Evolutionary conservation across 345 rosid species (phyloP).

Genomic region (Geranium brycei): DNA sequence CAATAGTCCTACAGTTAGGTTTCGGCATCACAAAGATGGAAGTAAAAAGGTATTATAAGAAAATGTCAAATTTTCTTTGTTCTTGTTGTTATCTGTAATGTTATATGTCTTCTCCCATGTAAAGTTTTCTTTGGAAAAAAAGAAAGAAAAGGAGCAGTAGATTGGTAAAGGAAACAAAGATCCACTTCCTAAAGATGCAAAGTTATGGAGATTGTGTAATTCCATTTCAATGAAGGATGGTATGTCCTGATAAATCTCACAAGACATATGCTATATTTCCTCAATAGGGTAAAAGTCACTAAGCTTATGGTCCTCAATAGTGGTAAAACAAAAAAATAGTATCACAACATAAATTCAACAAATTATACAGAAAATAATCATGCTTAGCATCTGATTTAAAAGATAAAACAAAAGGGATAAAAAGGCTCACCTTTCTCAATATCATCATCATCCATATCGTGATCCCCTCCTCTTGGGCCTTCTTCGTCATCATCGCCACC

Average conservation of each 20-base stretch:
- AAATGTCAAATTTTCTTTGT: too few relatives aligned
- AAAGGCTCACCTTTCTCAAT: constrained; percentile 67
- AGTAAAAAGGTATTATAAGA: too few relatives aligned
- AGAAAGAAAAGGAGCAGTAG: too few relatives aligned
- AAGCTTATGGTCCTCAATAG: not conserved
- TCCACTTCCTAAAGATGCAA: not conserved
- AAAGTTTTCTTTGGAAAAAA: too few relatives aligned
- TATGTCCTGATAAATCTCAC: not conserved
- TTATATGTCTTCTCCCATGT: too few relatives aligned
- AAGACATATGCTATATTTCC: not conserved
- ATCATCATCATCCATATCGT: constrained; percentile 89
- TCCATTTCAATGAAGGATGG: not conserved
- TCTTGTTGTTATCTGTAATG: too few relatives aligned
- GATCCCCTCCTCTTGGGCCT: constrained; percentile 84
- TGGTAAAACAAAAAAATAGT: not conserved
- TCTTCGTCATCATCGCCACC: constrained; percentile 83
- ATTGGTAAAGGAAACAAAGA: not conserved
- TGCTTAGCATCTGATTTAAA: not conserved
- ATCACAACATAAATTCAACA: not conserved
- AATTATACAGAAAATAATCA: not conserved
- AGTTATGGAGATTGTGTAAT: not conserved
- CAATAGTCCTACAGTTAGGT: too few relatives aligned
- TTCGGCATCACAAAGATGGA: too few relatives aligned
- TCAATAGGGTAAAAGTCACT: not conserved
- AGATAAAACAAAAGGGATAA: not conserved